Conservation (phyloP, 2,329 filamentous ascomycete species). For the Neophaeococcomyces aloes region DNA sequence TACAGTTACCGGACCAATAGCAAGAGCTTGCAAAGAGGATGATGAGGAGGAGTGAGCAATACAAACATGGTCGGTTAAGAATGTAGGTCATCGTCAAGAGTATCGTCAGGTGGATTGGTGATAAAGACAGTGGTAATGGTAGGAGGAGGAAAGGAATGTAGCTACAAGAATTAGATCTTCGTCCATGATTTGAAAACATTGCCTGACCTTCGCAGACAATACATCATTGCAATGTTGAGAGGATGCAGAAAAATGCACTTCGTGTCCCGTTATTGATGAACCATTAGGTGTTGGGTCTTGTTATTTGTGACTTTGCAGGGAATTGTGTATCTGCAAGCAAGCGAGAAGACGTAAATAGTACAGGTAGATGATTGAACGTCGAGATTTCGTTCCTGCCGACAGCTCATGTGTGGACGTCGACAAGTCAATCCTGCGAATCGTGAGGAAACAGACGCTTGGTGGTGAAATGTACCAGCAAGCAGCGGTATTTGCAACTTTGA, state of each 20-base stretch:
- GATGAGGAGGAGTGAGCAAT: constrained; percentile 90
- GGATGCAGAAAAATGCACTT: neutral
- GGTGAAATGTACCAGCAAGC: no score
- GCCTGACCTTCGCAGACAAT: constrained; percentile 53
- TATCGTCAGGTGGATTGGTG: constrained; percentile 69
- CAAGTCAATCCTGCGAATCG: no score
- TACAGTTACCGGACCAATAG: constrained; percentile 79
- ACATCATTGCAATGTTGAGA: constrained; percentile 38
- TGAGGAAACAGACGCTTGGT: no score
- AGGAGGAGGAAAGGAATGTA: constrained; percentile 84
- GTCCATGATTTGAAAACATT: neutral
- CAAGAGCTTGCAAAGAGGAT: constrained; percentile 89
- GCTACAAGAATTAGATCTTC: constrained; percentile 34
- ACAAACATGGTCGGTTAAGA: constrained; percentile 91
- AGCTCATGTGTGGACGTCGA: no score
- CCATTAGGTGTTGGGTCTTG: no score
- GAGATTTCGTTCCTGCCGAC: no score
- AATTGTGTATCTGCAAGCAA: no score
- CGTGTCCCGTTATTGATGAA: no score
- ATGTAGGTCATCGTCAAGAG: constrained; percentile 92
- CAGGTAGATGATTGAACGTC: no score
- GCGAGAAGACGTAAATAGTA: no score
- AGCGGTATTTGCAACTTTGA: no score
- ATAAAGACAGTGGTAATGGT: constrained; percentile 63
- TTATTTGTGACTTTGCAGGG: no score